Conservation (phyloP, 1,284 basidiomycete species). For the Cerioporus squamosus region DNA sequence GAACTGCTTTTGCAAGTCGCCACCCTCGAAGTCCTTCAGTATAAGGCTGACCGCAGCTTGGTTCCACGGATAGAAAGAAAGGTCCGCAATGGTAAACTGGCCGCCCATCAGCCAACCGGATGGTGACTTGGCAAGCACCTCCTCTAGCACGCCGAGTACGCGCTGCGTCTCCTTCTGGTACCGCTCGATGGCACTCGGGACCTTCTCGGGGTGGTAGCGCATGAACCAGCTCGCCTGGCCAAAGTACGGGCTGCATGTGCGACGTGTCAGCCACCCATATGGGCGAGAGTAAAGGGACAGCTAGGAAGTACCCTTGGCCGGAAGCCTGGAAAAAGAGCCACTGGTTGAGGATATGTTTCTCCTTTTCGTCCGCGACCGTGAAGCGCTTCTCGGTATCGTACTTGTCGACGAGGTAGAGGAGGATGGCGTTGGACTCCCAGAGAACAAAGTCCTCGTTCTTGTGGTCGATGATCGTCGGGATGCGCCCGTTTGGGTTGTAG, state of each 20-base stretch:
- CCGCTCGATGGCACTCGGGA: neutral
- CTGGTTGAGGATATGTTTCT: conserved; percentile 28
- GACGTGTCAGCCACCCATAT: neutral
- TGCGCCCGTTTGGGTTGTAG: conserved; percentile 38
- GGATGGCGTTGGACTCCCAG: conserved; percentile 40
- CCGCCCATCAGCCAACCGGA: conserved; percentile 24
- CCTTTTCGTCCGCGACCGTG: conserved; percentile 28
- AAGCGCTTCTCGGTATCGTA: conserved; percentile 40
- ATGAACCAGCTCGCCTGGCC: conserved; percentile 6
- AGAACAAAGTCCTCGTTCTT: conserved; percentile 34
- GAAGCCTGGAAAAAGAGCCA: conserved; percentile 39
- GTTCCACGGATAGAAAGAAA: conserved; percentile 29
- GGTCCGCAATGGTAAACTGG: conserved; percentile 30
- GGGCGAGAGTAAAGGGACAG: neutral
- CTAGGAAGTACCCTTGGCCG: conserved; percentile 34
- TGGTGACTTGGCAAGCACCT: conserved; percentile 28
- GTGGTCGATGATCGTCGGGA: conserved; percentile 41
- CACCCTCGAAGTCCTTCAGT: conserved; percentile 12
- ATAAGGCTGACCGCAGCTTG: conserved; percentile 8
- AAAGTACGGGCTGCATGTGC: conserved; percentile 7
- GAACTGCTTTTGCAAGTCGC: conserved; percentile 21
- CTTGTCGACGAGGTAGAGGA: conserved; percentile 38
- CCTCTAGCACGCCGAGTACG: conserved; percentile 38
- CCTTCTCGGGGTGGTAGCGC: conserved; percentile 1
- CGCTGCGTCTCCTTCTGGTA: conserved; percentile 26